These are phyloP conservation scores for Sporothrix humicola DNA, from an alignment of 2,329 filamentous ascomycete genomes.

Conservation along the genomic window DNA sequence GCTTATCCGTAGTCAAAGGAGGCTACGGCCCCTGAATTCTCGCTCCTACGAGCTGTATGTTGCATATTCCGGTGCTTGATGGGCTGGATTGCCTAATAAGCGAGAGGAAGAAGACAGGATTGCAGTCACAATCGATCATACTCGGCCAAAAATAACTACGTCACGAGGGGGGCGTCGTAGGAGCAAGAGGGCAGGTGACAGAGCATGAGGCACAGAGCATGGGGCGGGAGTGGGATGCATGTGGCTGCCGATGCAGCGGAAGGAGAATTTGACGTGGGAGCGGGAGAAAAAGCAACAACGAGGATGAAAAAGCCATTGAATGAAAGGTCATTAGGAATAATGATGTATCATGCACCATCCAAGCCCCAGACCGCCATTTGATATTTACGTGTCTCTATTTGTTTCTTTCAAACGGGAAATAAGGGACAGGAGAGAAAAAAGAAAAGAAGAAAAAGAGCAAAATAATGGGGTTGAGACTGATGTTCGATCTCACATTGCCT, in stretches of 20 bases:
- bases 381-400: neutral
- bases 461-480: neutral
- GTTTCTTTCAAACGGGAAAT: neutral
- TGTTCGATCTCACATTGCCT: neutral
- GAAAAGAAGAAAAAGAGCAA: no score
- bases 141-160: neutral
- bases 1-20: neutral
- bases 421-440: no score
- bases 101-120: neutral
- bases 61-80: neutral
- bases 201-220: no score
- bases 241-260: neutral
- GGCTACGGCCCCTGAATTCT: neutral
- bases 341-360: neutral
- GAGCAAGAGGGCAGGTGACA: neutral
- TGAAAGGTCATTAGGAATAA: neutral
- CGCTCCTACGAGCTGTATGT: neutral
- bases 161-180: neutral
- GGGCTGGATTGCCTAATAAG: neutral
- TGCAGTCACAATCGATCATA: neutral
- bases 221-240: no score
- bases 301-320: neutral
- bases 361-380: constrained; percentile 20
- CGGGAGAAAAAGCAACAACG: neutral
- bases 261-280: neutral